A percentile compares a stretch with the other conserved stretches of the same genome.
Evolutionary conservation across 108 stramenopile genomes (phyloP).

Genomic region (Stephanodiscus minutulus): DNA sequence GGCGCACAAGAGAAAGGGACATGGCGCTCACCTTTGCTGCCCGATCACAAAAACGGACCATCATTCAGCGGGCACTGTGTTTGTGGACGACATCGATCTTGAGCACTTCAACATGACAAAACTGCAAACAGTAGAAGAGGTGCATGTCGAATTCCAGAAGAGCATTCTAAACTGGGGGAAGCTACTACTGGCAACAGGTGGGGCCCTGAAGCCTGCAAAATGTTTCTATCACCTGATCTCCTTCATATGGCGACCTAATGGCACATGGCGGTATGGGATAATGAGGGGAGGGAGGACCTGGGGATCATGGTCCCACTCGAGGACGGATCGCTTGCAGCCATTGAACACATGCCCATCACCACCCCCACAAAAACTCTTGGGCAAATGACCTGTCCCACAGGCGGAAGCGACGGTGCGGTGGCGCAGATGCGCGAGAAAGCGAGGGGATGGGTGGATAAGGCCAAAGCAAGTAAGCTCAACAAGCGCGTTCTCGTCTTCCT

Average conservation of each 20-base stretch:
- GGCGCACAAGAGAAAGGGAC: background rate
- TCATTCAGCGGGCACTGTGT: background rate
- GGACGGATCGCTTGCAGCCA: background rate
- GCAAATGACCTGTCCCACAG: constrained; percentile 3
- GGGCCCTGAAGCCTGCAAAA: constrained; percentile 14
- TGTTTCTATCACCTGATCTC: constrained; percentile 20
- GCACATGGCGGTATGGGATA: constrained; percentile 17
- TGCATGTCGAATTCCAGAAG: background rate
- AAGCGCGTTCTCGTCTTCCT: constrained; percentile 9
- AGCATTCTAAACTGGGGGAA: constrained; percentile 12
- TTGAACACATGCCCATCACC: constrained; percentile 7
- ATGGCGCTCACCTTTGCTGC: background rate
- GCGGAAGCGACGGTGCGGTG: background rate
- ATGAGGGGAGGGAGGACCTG: background rate
- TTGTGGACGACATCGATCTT: constrained; percentile 8
- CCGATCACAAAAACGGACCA: background rate
- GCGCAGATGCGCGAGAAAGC: constrained; percentile 18
- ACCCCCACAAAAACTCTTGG: constrained; percentile 19
- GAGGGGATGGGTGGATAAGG: constrained; percentile 14
- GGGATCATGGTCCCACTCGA: constrained; percentile 11
- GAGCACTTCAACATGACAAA: background rate
- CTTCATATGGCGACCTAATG: constrained; percentile 10
- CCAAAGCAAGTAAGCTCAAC: background rate
- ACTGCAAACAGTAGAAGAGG: background rate
- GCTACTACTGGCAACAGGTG: constrained; percentile 17